These are phyloP conservation scores for Amphichorda felina DNA, from an alignment of 2,329 filamentous ascomycete species.

Conservation along the genomic window DNA sequence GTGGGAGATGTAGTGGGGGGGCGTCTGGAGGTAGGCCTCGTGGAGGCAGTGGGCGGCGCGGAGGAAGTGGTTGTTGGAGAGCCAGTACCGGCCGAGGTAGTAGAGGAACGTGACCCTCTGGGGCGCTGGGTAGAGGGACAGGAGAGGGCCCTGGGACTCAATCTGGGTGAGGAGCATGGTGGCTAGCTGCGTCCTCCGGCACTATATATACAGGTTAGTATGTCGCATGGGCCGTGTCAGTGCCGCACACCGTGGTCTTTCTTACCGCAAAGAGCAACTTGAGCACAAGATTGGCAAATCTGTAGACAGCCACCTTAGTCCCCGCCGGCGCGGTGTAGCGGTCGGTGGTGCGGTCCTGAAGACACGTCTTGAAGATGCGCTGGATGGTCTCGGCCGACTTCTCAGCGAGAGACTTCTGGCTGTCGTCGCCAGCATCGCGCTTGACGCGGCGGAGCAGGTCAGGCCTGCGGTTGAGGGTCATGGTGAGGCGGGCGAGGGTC, in stretches of 20 bases:
- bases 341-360: slow-evolving; percentile 65
- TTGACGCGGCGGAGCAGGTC: slow-evolving; percentile 57
- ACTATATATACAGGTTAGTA: slow-evolving; percentile 29
- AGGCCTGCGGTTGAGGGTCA: slow-evolving; percentile 70
- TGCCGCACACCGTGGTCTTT: no score
- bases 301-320: slow-evolving; percentile 80
- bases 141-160: slow-evolving; percentile 66
- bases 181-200: slow-evolving; percentile 70
- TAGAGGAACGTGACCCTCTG: slow-evolving; percentile 90
- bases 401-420: slow-evolving; percentile 71
- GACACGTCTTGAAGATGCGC: slow-evolving; percentile 80
- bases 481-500: slow-evolving; percentile 69
- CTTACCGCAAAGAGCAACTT: slow-evolving; percentile 74
- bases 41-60: slow-evolving; percentile 66
- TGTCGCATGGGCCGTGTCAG: no score
- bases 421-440: slow-evolving; percentile 39
- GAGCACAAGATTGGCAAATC: slow-evolving; percentile 81
- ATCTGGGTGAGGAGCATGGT: slow-evolving; percentile 88
- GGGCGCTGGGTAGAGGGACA: slow-evolving; percentile 70
- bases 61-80: slow-evolving; percentile 73
- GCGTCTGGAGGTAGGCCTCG: slow-evolving; percentile 64
- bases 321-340: slow-evolving; percentile 62
- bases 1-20: slow-evolving; percentile 52
- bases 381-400: slow-evolving; percentile 81
- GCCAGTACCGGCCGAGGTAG: slow-evolving; percentile 84